A percentile compares a stretch with the other conserved stretches of the same genome.
Conservation (phyloP, 441 rosid genomes). For the Sinapis alba region DNA sequence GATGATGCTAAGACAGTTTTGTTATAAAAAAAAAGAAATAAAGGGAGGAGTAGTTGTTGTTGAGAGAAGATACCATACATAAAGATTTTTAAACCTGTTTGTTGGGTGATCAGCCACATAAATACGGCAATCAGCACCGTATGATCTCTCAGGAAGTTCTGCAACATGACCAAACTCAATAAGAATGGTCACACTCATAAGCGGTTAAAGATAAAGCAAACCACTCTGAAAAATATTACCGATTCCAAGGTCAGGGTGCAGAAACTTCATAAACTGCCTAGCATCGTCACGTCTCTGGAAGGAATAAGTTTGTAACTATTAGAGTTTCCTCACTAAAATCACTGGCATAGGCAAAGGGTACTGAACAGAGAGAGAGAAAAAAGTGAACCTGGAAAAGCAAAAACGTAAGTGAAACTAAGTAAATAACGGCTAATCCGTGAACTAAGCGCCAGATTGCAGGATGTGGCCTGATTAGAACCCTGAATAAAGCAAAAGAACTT, state of each 20-base stretch:
- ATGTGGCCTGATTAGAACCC: constrained; percentile 95
- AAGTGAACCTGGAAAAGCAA: constrained; percentile 93
- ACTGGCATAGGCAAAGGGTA: constrained; percentile 2
- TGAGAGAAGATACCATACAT: constrained; percentile 85
- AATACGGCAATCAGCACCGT: constrained; percentile 97
- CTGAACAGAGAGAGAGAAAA: neutral
- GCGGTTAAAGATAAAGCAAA: neutral
- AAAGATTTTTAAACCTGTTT: constrained; percentile 99
- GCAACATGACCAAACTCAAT: constrained; percentile 41
- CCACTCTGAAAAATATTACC: constrained; percentile 55
- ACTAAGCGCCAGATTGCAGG: constrained; percentile 99
- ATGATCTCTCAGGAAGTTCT: constrained; percentile 99
- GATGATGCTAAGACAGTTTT: neutral
- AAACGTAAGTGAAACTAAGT: constrained; percentile 94
- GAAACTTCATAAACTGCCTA: constrained; percentile 97
- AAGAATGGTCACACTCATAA: constrained; percentile 4
- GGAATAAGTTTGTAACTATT: constrained; percentile 18
- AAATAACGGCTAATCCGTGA: constrained; percentile 97
- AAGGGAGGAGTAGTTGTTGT: constrained; percentile 13
- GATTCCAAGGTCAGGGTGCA: constrained; percentile 96
- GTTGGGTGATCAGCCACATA: constrained; percentile 82
- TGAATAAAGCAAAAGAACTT: constrained; percentile 37
- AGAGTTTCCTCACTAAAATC: constrained; percentile 27
- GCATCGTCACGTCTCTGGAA: constrained; percentile 94
- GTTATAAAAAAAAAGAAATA: no score